Evolutionary conservation across 2,329 filamentous ascomycete species (phyloP), one percentile per base, ranked within the genome.

Genomic region (Lachnellula hyalina): DNA sequence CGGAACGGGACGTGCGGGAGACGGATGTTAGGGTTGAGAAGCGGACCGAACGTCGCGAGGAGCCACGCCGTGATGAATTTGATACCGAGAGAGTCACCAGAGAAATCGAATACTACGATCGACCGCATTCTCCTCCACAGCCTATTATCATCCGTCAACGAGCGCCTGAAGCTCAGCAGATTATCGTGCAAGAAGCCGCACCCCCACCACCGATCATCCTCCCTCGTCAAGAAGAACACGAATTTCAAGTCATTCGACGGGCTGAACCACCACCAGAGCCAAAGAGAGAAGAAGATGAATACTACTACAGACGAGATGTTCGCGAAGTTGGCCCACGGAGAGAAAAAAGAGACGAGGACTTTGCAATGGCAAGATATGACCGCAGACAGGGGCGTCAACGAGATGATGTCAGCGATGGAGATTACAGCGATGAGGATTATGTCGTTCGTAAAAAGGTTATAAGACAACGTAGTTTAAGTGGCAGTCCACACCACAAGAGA

Each of bases 31-130:
- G 58, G 44, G 55, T 66, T 38, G 63, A 65, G 55, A 63, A 63
- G 46, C 59, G 60, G 36, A 49, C 59, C 5, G 63, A 66, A 46
- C 62, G 61, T 23, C 60, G 62, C n/a, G 64, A 68, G 14, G 65
- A 68, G 38, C 66, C 66, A n/a, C 15, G 17, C 7, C 38, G 15
- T 7, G 38, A 40, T 3, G 15, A 12, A 14, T 65, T 65, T 53
- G 79, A 84, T 17, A 64, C 84, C 42, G 82, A 85, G 66, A 77
- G 76, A 65, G 83, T 82, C 64, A 78, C 78, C 63, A 79, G 78
- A 67, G 82, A 86, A 66, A 82, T 80, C 2, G 83, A 86, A 61
- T 85, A 84, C 67, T 86, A 80, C 63, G 72, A 77, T 45, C 77
- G 77, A 3, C 72, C 75, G 25, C 74, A 79, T 21, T 77, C 78